Conservation (phyloP, 192 early-diverging fungal genomes). For the Entomortierella beljakovae region DNA sequence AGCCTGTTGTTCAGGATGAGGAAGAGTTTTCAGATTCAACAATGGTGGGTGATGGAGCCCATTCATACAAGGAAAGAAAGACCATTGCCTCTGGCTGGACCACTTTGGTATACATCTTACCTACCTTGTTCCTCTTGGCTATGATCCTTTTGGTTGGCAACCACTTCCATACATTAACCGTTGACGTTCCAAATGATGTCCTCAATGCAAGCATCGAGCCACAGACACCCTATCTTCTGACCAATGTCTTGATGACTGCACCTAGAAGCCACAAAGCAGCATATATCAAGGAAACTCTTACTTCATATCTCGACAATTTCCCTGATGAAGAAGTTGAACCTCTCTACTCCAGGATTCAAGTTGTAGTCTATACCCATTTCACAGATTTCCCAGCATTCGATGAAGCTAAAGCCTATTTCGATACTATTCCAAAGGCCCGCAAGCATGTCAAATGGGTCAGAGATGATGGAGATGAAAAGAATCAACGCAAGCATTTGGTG, state of each 20-base stretch:
- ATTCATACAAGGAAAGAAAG: constrained; percentile 27
- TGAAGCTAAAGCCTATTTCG: constrained; percentile 44
- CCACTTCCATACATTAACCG: constrained; percentile 24
- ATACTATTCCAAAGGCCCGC: constrained; percentile 52
- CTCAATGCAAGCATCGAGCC: constrained; percentile 38
- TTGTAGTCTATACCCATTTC: constrained; percentile 66
- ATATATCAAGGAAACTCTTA: constrained; percentile 58
- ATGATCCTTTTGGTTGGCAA: constrained; percentile 46
- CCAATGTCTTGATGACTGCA: constrained; percentile 64
- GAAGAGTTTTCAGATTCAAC: constrained; percentile 34
- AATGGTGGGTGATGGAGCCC: background rate
- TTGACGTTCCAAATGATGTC: constrained; percentile 25
- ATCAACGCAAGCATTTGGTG: constrained; percentile 63
- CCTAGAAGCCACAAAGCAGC: constrained; percentile 56
- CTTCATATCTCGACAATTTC: constrained; percentile 61
- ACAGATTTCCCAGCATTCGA: constrained; percentile 60
- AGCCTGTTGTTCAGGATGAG: constrained; percentile 28
- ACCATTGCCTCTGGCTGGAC: constrained; percentile 7
- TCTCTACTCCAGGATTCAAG: constrained; percentile 60
- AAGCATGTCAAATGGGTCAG: constrained; percentile 61
- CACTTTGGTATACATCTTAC: constrained; percentile 15
- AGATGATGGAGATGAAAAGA: constrained; percentile 58
- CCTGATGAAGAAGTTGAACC: constrained; percentile 53
- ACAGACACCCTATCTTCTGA: constrained; percentile 56
- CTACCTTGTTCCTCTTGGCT: constrained; percentile 22